Evolutionary conservation across 768 basidiomycete genomes (phyloP).

Genomic region (Pluteus cervinus): DNA sequence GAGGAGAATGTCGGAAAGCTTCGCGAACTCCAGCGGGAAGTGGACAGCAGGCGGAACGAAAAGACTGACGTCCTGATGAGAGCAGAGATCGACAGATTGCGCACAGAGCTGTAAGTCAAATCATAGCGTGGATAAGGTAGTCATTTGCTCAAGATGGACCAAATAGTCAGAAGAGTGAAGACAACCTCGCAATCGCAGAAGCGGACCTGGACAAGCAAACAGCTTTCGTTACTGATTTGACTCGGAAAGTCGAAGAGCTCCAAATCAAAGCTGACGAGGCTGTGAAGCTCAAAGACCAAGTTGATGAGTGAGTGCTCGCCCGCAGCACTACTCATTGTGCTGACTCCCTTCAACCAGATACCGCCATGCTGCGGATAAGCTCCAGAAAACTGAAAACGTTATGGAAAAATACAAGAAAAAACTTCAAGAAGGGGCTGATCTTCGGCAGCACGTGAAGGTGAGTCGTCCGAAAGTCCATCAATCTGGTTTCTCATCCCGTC

Average conservation of each 20-base stretch:
- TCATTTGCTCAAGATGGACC: conserved; percentile 18
- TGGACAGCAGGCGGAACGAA: conserved; percentile 55
- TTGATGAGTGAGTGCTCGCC: conserved; percentile 73
- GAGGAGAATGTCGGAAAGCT: conserved; percentile 66
- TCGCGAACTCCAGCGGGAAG: conserved; percentile 52
- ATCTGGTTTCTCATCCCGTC: conserved; percentile 3
- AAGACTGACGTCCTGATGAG: conserved; percentile 75
- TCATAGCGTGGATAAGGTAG: conserved; percentile 1
- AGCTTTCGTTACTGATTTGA: conserved; percentile 61
- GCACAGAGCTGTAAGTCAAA: conserved; percentile 73
- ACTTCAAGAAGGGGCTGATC: conserved; percentile 87
- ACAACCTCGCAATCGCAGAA: conserved; percentile 79
- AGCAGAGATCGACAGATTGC: conserved; percentile 76
- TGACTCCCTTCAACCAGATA: conserved; percentile 43
- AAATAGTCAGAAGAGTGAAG: conserved; percentile 79
- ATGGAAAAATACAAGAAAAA: conserved; percentile 99
- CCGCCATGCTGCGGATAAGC: conserved; percentile 85
- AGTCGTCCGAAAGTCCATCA: conserved; percentile 12
- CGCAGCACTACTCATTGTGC: background rate
- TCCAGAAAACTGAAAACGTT: conserved; percentile 93
- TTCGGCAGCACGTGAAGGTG: conserved; percentile 83
- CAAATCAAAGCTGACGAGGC: conserved; percentile 74
- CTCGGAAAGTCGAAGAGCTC: conserved; percentile 75
- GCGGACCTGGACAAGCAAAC: conserved; percentile 80
- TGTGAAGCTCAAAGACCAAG: conserved; percentile 79